Evolutionary conservation across 306 rosid species (phyloP), one percentile per base, ranked within the genome.

Genomic region (Prunus salicina): DNA sequence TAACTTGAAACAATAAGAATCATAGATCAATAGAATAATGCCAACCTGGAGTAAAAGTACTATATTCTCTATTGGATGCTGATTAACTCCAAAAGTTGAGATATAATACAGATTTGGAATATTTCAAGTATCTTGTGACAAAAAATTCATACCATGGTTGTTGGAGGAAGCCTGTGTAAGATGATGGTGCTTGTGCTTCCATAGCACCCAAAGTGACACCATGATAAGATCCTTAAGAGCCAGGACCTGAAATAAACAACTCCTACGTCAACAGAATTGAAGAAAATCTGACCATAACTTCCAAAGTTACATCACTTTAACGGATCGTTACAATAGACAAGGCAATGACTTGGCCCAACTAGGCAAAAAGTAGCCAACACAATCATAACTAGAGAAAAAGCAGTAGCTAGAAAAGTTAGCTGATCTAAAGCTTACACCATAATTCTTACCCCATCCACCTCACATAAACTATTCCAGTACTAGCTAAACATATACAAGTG

Each of bases 201-300:
- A 95, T 92, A 72, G 98, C 98, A 85, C 97, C 97, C 82, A 95
- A 86, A 58, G 97, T 95, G 76, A 92, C 98, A 52, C 98, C 98
- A 63, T 92, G 97, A 86, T 92, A 94, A 57, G 98, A 94, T 77
- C 97, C 91, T 55, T 74, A 78, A 95, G 92, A 76, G 96, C 97
- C 65, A 95, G 86, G 66, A 95, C 97, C 97, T 94, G 91, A 79
- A 83, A 86, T 57, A 78, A 80, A 63, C 52, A 83, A 74, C 74
- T 57, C 62, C 15, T 57, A 61, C 34, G 75, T 71, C 74, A 52
- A 46, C 64, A 85, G 51, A 47, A 71, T 64, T 14, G 28, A 25
- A 49, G 43, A 64, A 52, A 69, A 25, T 43, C 38, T 20, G 30
- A 38, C 30, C 45, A 12, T 27, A 41, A 30, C 47, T 56, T 46